A percentile compares a stretch with the other conserved stretches of the same genome.
Evolutionary conservation across 208 protist genomes (phyloP).

Genomic region (Trypanosoma melophagium): DNA sequence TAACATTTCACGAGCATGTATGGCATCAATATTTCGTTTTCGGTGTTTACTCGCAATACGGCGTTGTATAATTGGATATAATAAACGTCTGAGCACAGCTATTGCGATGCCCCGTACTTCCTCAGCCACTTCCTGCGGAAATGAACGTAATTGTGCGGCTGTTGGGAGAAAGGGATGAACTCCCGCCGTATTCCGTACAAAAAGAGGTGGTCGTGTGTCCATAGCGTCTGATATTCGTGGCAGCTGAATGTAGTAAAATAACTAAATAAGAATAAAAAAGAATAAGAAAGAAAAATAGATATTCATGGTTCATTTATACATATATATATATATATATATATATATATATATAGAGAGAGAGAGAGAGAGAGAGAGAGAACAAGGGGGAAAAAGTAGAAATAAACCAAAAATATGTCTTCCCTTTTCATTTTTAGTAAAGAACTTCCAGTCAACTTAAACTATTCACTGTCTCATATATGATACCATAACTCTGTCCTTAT

Average conservation of each 20-base stretch:
- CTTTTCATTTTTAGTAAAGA: no score
- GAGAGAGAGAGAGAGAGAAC: no score
- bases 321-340: no score
- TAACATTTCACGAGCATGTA: constrained; percentile 20
- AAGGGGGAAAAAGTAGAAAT: no score
- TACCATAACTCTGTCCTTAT: no score
- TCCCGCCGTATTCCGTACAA: neutral
- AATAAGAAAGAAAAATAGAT: neutral
- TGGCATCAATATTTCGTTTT: constrained; percentile 21
- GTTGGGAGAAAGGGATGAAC: constrained; percentile 14
- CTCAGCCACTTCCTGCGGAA: constrained; percentile 36
- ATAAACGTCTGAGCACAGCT: constrained; percentile 41
- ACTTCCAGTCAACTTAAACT: no score
- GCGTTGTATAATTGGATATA: constrained; percentile 42
- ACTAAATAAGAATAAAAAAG: neutral
- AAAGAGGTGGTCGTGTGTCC: constrained; percentile 15
- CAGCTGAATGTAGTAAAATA: neutral
- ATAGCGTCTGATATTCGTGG: neutral
- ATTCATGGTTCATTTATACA: no score
- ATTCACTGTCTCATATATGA: no score
- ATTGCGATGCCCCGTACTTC: constrained; percentile 45
- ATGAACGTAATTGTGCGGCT: constrained; percentile 19
- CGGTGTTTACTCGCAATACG: constrained; percentile 25
- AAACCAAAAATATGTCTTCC: no score
- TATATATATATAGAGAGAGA: no score